Evolutionary conservation across 2,329 filamentous ascomycete genomes (phyloP), one percentile per base, ranked within the genome.

Genomic region (Fusarium illudens): DNA sequence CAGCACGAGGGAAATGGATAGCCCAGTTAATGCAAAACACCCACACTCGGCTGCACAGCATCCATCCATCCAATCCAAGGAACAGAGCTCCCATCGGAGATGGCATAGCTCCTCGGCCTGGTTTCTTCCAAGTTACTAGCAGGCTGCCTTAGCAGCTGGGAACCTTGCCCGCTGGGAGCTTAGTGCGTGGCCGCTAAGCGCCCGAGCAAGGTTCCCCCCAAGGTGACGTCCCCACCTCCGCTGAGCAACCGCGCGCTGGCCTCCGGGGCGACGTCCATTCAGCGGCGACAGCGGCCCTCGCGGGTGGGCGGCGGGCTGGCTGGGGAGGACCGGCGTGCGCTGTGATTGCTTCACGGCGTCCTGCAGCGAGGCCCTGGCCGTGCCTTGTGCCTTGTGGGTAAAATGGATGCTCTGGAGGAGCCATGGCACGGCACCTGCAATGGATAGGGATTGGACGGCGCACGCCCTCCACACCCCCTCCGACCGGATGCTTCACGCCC

Each of bases 171-270:
- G 44, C 46, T 64, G 25, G 36, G 44, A 15, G 30, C 32, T 51
- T 59, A 64, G 48, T 52, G 64, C 60, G 34, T 58, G 61, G 51
- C 65, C 59, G 46, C 54, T 73, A 73, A 71, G 71, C 71, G 71
- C 71, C 70, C 58, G 55, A 59, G 62, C 60, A 70, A 44, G 67
- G 67, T 72, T 62, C 52, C 68, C 60, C 68, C 65, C 62, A 72
- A 64, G 64, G 65, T 64, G 64, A 67, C 54, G 58, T 70, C 71
- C 39, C 72, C 72, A 74, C 72, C 70, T 73, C 66, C 68, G 58
- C 72, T 71, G 66, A 74, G 72, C 72, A 74, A 74, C 72, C 70
- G 67, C 72, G 61, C 60, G 61, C 65, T 44, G 57, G 42, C 34
- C 64, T 52, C 64, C 62, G 52, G 68, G 68, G 62, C 65, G 60